A percentile compares a stretch with the other conserved stretches of the same genome.
These are phyloP conservation scores for Thielaviopsis musarum DNA, from an alignment of 2,329 filamentous ascomycete species.

Conservation along the genomic window DNA sequence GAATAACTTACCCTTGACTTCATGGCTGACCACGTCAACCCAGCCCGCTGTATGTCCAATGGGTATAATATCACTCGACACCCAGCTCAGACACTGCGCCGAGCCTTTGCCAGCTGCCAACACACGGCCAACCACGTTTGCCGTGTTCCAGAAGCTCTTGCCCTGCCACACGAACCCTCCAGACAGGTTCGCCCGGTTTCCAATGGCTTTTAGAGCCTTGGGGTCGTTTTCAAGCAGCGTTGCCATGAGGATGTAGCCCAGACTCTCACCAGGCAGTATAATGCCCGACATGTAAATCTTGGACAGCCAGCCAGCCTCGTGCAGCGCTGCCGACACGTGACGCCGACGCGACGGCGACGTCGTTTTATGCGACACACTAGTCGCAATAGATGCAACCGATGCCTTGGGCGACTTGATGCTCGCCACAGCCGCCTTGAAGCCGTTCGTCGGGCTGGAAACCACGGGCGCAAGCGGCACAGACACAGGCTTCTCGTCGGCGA, in stretches of 20 bases:
- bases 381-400: neutral
- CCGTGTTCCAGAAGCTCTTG: conserved; percentile 54
- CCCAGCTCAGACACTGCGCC: conserved; percentile 51
- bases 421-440: neutral
- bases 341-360: conserved; percentile 26
- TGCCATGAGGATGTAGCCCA: conserved; percentile 49
- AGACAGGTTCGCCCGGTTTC: conserved; percentile 43
- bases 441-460: neutral
- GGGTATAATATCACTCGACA: conserved; percentile 43
- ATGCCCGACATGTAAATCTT: conserved; percentile 51
- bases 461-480: neutral
- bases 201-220: conserved; percentile 39
- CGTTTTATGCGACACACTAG: neutral
- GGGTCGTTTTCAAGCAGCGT: conserved; percentile 47
- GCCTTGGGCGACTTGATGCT: neutral
- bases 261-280: conserved; percentile 44
- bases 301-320: conserved; percentile 47
- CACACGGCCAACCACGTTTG: conserved; percentile 47
- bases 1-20: conserved; percentile 30
- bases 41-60: conserved; percentile 36
- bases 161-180: conserved; percentile 46
- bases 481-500: conserved; percentile 6
- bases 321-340: conserved; percentile 39
- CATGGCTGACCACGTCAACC: conserved; percentile 39
- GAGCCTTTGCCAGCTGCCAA: conserved; percentile 45